Evolutionary conservation across 805 yeast species (phyloP).

Genomic region (Starmerella asiatica): DNA sequence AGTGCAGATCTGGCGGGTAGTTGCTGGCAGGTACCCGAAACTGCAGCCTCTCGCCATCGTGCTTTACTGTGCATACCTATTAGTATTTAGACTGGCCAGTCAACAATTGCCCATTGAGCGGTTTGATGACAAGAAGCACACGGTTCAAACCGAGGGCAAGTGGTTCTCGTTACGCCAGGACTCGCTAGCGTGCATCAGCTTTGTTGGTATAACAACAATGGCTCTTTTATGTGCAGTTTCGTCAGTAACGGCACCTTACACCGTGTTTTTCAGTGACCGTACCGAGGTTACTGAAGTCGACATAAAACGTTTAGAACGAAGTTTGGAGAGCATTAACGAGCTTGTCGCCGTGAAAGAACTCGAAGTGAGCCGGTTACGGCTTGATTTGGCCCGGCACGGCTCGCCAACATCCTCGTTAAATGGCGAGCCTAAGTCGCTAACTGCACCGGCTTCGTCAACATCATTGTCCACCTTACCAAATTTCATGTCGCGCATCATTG

Average conservation of each 20-base stretch:
- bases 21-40: slow-evolving; percentile 8
- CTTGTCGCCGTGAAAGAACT: slow-evolving; percentile 23
- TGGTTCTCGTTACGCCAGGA: slow-evolving; percentile 21
- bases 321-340: slow-evolving; percentile 25
- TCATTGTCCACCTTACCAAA: neutral
- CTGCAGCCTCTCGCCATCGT: slow-evolving; percentile 22
- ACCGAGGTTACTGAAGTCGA: slow-evolving; percentile 24
- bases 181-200: slow-evolving; percentile 27
- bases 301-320: slow-evolving; percentile 22
- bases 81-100: slow-evolving; percentile 23
- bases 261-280: slow-evolving; percentile 23
- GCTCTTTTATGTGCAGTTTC: slow-evolving; percentile 32
- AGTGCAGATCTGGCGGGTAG: slow-evolving; percentile 13
- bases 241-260: slow-evolving; percentile 31
- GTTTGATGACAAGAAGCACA: neutral
- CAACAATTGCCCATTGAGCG: slow-evolving; percentile 25
- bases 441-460: slow-evolving; percentile 3
- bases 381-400: slow-evolving; percentile 15
- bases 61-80: slow-evolving; percentile 20
- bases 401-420: neutral
- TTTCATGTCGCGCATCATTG: slow-evolving; percentile 1
- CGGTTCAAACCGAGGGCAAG: neutral
- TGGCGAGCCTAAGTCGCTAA: slow-evolving; percentile 22
- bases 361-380: slow-evolving; percentile 20
- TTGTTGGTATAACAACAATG: slow-evolving; percentile 32